Conservation (phyloP, 768 basidiomycete species). For the Collybia sordida region DNA sequence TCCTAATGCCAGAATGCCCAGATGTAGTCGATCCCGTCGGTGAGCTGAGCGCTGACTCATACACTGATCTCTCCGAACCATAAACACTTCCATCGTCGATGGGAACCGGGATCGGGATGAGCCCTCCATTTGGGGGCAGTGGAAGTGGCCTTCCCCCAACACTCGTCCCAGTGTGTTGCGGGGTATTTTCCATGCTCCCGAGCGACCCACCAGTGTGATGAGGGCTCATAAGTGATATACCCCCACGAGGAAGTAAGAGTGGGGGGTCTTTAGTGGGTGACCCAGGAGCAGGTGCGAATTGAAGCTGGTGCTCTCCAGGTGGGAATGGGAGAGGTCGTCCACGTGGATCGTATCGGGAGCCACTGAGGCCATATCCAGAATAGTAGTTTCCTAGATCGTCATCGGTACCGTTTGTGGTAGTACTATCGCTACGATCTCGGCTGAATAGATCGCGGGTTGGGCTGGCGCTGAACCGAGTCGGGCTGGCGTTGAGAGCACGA, state of each 20-base stretch:
- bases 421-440: constrained; percentile 9
- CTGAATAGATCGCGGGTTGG: neutral
- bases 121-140: constrained; percentile 1
- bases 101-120: constrained; percentile 7
- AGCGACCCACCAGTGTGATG: neutral
- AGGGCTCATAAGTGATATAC: no score
- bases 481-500: neutral
- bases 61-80: no score
- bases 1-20: neutral
- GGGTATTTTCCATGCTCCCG: no score
- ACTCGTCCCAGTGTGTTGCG: neutral
- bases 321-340: constrained; percentile 7
- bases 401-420: constrained; percentile 4
- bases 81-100: no score
- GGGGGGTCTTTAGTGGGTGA: neutral
- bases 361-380: neutral
- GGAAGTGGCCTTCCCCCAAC: neutral
- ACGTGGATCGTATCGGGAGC: neutral
- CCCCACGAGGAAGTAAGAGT: no score
- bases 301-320: neutral
- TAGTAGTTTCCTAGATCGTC: neutral
- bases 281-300: neutral
- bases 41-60: no score
- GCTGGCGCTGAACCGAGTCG: neutral
- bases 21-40: neutral